A percentile compares a stretch with the other conserved stretches of the same genome.
phyloP scores from a whole-genome alignment of 1,139 yeast species.

The Debaryomycetaceae sp. region DNA sequence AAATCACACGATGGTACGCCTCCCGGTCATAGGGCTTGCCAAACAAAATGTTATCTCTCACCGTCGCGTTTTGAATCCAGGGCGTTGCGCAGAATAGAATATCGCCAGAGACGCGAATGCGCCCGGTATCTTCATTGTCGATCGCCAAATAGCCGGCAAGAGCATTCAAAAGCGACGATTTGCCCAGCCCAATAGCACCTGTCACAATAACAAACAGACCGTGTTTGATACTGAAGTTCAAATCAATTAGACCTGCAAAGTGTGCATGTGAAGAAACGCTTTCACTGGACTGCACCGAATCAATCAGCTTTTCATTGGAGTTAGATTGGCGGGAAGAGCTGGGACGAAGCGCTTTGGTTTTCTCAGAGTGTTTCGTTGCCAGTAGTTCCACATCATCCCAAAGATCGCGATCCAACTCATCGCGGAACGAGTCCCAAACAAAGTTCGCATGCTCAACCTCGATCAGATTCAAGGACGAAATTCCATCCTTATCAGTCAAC shows the following conservation, averaged over 20 bases:
- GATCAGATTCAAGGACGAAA: too few species aligned
- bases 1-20: slow-evolving; percentile 18
- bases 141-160: slow-evolving; percentile 28
- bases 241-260: slow-evolving; percentile 22
- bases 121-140: slow-evolving; percentile 15
- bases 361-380: slow-evolving; percentile 7
- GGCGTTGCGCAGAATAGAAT: slow-evolving; percentile 25
- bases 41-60: slow-evolving; percentile 29
- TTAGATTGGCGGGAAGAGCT: slow-evolving; percentile 7
- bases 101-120: slow-evolving; percentile 16
- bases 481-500: slow-evolving; percentile 4
- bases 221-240: slow-evolving; percentile 16
- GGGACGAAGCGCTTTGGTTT: slow-evolving; percentile 10
- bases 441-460: slow-evolving; percentile 22
- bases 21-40: slow-evolving; percentile 22
- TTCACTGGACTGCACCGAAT: slow-evolving; percentile 5
- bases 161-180: slow-evolving; percentile 27
- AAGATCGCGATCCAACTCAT: slow-evolving; percentile 14
- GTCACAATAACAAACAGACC: slow-evolving; percentile 28
- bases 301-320: slow-evolving; percentile 5
- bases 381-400: slow-evolving; percentile 15
- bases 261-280: slow-evolving; percentile 4
- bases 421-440: slow-evolving; percentile 25
- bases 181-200: slow-evolving; percentile 34
- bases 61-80: slow-evolving; percentile 38